phyloP scores from a whole-genome alignment of 495 filamentous ascomycete species.

The Ramalina intermedia region DNA sequence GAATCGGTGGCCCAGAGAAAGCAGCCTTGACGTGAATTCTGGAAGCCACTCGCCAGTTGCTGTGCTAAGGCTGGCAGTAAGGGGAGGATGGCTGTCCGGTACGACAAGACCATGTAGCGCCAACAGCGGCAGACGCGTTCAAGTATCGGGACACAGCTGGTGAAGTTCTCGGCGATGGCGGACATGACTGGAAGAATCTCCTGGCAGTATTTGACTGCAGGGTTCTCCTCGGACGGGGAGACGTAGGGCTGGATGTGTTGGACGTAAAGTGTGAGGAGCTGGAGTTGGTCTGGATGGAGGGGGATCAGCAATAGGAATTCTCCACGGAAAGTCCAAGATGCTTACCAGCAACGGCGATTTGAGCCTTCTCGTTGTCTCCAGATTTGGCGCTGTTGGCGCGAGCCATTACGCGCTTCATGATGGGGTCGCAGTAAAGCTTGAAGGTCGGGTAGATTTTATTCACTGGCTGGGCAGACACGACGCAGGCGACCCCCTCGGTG shows the following conservation, averaged over 20 bases:
- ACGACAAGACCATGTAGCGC: conserved; percentile 91
- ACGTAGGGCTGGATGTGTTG: conserved; percentile 69
- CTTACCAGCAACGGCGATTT: conserved; percentile 70
- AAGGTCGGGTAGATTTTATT: conserved; percentile 67
- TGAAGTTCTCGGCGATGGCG: conserved; percentile 73
- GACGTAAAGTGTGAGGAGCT: conserved; percentile 80
- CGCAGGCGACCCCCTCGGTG: conserved; percentile 83
- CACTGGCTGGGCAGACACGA: conserved; percentile 72
- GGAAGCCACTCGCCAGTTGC: conserved; percentile 72
- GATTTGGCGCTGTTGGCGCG: conserved; percentile 75
- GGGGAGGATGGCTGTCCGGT: conserved; percentile 75
- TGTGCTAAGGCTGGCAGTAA: conserved; percentile 74
- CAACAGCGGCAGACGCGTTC: conserved; percentile 90
- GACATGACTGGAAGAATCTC: conserved; percentile 80
- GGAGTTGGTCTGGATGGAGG: conserved; percentile 54
- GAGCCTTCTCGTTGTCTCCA: conserved; percentile 64
- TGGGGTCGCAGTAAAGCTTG: conserved; percentile 86
- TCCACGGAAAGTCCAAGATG: conserved; percentile 1
- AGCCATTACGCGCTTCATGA: conserved; percentile 71
- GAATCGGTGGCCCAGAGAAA: conserved; percentile 96
- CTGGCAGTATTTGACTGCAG: conserved; percentile 89
- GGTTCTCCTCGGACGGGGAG: conserved; percentile 57
- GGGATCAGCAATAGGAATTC: conserved; percentile 14
- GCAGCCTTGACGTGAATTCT: conserved; percentile 77
- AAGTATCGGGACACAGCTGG: conserved; percentile 69